A percentile compares a stretch with the other conserved stretches of the same genome.
Conservation (phyloP, 106 monocot species). For the Apostasia ramifera region DNA sequence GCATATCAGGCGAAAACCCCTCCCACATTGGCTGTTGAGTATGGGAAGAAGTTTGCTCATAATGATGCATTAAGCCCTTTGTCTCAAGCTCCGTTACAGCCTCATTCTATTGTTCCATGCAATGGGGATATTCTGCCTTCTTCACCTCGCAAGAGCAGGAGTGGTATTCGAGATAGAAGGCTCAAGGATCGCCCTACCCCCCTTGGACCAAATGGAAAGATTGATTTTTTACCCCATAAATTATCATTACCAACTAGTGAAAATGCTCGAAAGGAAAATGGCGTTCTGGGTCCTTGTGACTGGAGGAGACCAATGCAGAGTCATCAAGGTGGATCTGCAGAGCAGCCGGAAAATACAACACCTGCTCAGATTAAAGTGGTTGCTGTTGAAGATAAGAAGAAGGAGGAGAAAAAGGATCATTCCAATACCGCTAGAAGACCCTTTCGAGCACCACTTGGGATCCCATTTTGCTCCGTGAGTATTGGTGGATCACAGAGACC, state of each 20-base stretch:
- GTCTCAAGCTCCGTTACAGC: neutral
- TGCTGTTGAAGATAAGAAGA: conserved; percentile 8
- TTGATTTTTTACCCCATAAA: conserved; percentile 5
- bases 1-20: conserved; percentile 27
- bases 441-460: conserved; percentile 55
- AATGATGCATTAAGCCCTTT: neutral
- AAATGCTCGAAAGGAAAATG: conserved; percentile 22
- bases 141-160: conserved; percentile 39
- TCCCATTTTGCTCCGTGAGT: conserved; percentile 31
- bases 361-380: conserved; percentile 8
- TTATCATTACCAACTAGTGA: conserved; percentile 1
- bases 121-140: conserved; percentile 36
- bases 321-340: conserved; percentile 15
- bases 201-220: conserved; percentile 21
- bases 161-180: conserved; percentile 24
- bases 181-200: conserved; percentile 24
- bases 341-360: conserved; percentile 18
- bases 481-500: conserved; percentile 25
- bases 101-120: conserved; percentile 10
- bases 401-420: conserved; percentile 6
- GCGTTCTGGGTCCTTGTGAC: conserved; percentile 16
- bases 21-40: conserved; percentile 3
- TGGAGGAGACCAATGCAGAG: conserved; percentile 19
- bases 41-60: conserved; percentile 16
- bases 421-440: conserved; percentile 14